phyloP scores from a whole-genome alignment of 495 filamentous ascomycete genomes.

The Annulohypoxylon bovei region DNA sequence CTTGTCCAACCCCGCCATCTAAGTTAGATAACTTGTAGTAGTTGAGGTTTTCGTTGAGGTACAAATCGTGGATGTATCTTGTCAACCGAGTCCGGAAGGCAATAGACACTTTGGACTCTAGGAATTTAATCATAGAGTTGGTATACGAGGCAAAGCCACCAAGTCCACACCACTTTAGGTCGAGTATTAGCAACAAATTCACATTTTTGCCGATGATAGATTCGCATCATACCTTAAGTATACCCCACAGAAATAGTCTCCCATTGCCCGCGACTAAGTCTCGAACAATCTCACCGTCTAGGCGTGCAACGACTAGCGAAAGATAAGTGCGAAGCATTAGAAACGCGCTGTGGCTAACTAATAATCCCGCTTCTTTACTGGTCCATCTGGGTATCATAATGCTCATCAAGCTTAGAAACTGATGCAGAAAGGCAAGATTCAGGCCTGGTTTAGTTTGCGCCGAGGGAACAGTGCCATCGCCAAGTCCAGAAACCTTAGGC shows the following conservation, averaged over 20 bases:
- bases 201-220: not conserved
- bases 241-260: constrained; percentile 84
- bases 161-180: constrained; percentile 61
- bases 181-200: constrained; percentile 17
- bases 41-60: constrained; percentile 90
- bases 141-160: constrained; percentile 85
- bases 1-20: constrained; percentile 91
- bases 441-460: constrained; percentile 91
- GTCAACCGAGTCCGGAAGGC: constrained; percentile 97
- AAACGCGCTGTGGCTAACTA: constrained; percentile 88
- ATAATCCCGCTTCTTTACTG: constrained; percentile 90
- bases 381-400: constrained; percentile 97
- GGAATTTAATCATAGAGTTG: constrained; percentile 97
- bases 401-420: constrained; percentile 92
- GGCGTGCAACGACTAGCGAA: constrained; percentile 87
- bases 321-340: constrained; percentile 93
- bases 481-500: constrained; percentile 76
- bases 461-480: constrained; percentile 84
- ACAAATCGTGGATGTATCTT: constrained; percentile 96
- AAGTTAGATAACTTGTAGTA: constrained; percentile 97
- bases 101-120: constrained; percentile 97
- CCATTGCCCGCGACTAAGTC: constrained; percentile 96
- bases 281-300: constrained; percentile 96
- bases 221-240: constrained; percentile 68
- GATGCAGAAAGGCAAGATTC: constrained; percentile 97